Percentiles rank a stretch among this genome's conserved stretches.
Evolutionary conservation across 2,329 filamentous ascomycete genomes (phyloP).

Genomic region (Phyllosticta citrichinensis): DNA sequence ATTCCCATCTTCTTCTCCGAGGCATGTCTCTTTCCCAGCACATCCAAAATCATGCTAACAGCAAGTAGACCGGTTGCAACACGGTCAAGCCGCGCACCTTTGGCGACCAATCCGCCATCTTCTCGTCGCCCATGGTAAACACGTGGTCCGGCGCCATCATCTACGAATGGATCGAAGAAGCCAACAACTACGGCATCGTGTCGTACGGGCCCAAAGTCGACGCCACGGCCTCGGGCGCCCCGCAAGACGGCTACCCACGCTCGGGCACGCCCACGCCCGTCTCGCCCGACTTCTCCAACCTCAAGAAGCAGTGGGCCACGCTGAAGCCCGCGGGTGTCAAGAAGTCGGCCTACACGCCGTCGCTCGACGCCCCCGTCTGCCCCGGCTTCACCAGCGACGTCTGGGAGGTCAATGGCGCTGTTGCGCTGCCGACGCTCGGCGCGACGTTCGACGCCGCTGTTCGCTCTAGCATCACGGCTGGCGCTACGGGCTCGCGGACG

Average conservation of each 20-base stretch:
- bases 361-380: conserved; percentile 54
- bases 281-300: conserved; percentile 66
- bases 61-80: conserved; percentile 71
- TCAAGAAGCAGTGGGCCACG: conserved; percentile 66
- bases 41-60: conserved; percentile 69
- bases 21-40: too few species aligned
- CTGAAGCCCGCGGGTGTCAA: conserved; percentile 59
- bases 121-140: conserved; percentile 61
- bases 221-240: conserved; percentile 32
- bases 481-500: conserved; percentile 5
- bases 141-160: conserved; percentile 70
- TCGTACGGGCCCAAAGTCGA: conserved; percentile 57
- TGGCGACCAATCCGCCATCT: conserved; percentile 65
- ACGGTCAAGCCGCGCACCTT: conserved; percentile 48
- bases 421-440: conserved; percentile 59
- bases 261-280: conserved; percentile 65
- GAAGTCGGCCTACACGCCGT: conserved; percentile 54
- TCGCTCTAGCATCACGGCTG: conserved; percentile 12
- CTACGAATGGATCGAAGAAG: conserved; percentile 85
- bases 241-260: conserved; percentile 58
- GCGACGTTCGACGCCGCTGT: conserved; percentile 27
- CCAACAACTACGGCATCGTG: conserved; percentile 66
- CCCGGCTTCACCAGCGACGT: conserved; percentile 57
- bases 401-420: conserved; percentile 65
- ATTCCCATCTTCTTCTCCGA: conserved; percentile 78